Percentiles rank a stretch among this genome's conserved stretches.
phyloP scores from a whole-genome alignment of 116 monocot genomes.

The Posidonia oceanica region DNA sequence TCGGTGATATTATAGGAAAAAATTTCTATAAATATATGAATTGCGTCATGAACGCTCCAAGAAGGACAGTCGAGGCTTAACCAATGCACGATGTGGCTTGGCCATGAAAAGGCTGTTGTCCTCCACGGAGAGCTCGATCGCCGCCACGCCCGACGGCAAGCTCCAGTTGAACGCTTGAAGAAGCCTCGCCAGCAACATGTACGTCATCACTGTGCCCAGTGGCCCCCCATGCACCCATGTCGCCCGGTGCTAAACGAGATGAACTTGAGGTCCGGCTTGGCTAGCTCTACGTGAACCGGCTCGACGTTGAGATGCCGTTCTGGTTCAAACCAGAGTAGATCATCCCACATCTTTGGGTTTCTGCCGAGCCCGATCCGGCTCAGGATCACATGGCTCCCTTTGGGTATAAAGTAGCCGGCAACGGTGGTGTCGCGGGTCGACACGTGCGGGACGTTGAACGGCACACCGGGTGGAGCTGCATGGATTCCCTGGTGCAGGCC shows the following conservation, averaged over 20 bases:
- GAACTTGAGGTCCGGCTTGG: slow-evolving; percentile 10
- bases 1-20: too few relatives aligned
- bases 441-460: slow-evolving; percentile 19
- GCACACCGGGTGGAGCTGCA: slow-evolving; percentile 13
- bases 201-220: slow-evolving; percentile 12
- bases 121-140: slow-evolving; percentile 1
- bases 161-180: slow-evolving; percentile 8
- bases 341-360: slow-evolving; percentile 6
- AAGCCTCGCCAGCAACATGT: slow-evolving; percentile 16
- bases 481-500: slow-evolving; percentile 14
- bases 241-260: slow-evolving; percentile 11
- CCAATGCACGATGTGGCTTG: not conserved
- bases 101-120: slow-evolving; percentile 2
- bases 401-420: slow-evolving; percentile 12
- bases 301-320: slow-evolving; percentile 4
- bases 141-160: not conserved
- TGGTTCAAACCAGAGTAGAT: slow-evolving; percentile 6
- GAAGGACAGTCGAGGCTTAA: not conserved
- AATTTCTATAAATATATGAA: too few relatives aligned
- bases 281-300: slow-evolving; percentile 4
- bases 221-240: slow-evolving; percentile 13
- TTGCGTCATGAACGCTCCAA: too few relatives aligned
- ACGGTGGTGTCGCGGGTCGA: slow-evolving; percentile 2
- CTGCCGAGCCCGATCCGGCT: slow-evolving; percentile 20
- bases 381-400: slow-evolving; percentile 13